These are phyloP conservation scores for Mycena haematopus DNA, from an alignment of 768 basidiomycete genomes.

Conservation along the genomic window DNA sequence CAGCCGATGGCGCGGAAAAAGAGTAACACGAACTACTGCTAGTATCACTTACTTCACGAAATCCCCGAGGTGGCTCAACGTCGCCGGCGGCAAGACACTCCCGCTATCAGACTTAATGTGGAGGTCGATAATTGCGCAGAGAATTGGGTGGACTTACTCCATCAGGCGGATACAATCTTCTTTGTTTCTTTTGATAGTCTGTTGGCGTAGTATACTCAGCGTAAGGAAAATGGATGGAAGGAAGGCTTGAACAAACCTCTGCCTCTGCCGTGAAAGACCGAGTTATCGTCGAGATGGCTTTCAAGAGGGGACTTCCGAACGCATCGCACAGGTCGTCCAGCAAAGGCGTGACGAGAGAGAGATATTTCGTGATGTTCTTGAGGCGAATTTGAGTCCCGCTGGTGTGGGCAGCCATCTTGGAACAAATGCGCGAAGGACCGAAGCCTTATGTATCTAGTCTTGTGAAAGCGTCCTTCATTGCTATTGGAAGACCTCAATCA, in stretches of 20 bases:
- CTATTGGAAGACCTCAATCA: neutral
- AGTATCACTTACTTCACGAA: neutral
- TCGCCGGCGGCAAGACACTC: neutral
- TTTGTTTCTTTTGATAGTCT: neutral
- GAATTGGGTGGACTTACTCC: neutral
- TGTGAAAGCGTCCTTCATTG: neutral
- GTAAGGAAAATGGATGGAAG: neutral
- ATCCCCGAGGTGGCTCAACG: neutral
- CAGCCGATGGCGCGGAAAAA: neutral
- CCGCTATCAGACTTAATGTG: neutral
- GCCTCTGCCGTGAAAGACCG: neutral
- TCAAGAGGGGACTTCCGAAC: neutral
- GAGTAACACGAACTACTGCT: too few relatives aligned
- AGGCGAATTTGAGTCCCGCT: neutral
- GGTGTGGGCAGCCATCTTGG: neutral
- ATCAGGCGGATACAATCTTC: neutral
- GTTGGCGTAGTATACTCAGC: neutral
- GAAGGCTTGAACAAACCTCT: neutral
- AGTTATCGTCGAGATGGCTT: neutral
- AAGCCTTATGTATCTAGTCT: neutral
- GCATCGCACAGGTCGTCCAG: neutral
- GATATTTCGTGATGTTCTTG: neutral
- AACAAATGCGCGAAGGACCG: neutral
- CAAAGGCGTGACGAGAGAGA: neutral
- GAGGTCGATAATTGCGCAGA: neutral